Base-by-base conservation (phyloP, 805 yeast species). In the Groenewaldozyma tartarivorans region DNA sequence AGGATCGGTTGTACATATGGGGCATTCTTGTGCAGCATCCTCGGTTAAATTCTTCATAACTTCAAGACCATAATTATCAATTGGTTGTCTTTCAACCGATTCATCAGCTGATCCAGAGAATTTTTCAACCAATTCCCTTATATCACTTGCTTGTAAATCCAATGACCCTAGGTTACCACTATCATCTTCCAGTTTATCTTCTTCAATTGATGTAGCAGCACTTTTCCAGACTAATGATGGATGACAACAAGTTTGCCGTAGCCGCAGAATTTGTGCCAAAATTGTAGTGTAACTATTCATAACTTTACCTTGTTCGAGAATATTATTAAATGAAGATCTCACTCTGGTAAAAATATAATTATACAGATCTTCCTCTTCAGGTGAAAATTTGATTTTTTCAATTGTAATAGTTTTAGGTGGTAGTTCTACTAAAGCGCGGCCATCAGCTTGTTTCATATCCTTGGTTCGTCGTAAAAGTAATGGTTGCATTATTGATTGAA, bases 181-280 rank as follows among this genome's bases (percentile, higher is more conserved):
- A 11, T 39, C 50, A 5, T 26, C 39, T 11, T 34, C 44, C 6
- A 30, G 34, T 16, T 39, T 47, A 29, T 43, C 52, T 9, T 36
- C 52, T 2, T 32, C 47, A 3, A 45, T 40, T 3, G 45, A 33
- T 3, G 38, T 35, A 16, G 42, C 45, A 5, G 40, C 31, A 2
- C 35, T 42, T 1, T 45, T 62, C 6, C 72, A 69, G 1, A 87
- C 71, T 42, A 88, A 63, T 40, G 75, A 75, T 15, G 81, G 70
- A 56, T 90, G 96, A 54, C 95, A 86, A 56, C 96, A 90, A 0
- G 81, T 73, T 57, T 90, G 97, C 44, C 97, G 69, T 30, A 90
- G 66, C 42, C 97, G 67, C 47, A 90, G 60, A 40, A 90, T 80
- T 55, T 84, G 92, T 2, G 92, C 80, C 49, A 90, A 64, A 49